These are phyloP conservation scores for Ganoderma lucidum DNA, from an alignment of 1,284 basidiomycete species.

Conservation along the genomic window DNA sequence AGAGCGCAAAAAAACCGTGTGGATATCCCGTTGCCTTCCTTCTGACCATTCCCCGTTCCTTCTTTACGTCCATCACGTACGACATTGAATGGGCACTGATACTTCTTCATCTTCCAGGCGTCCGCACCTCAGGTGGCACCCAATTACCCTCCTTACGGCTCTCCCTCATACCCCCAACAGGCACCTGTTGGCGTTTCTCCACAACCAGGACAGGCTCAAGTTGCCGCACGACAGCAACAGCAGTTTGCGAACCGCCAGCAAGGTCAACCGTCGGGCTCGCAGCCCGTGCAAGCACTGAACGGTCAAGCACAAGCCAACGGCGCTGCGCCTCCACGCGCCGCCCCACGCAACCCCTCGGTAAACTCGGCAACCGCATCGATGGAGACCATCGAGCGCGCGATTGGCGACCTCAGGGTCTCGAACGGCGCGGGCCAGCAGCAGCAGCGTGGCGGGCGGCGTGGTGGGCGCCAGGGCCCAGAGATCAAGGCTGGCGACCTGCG, in stretches of 20 bases:
- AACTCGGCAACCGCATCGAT: conserved; percentile 78
- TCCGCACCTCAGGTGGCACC: conserved; percentile 41
- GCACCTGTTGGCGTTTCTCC: conserved; percentile 30
- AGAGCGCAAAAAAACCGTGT: conserved; percentile 63
- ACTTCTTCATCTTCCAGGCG: conserved; percentile 33
- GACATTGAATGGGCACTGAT: conserved; percentile 10
- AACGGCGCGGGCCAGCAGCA: conserved; percentile 31
- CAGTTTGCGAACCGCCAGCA: conserved; percentile 38
- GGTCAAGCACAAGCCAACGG: conserved; percentile 30
- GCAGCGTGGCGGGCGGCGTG: conserved; percentile 49
- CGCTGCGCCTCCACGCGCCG: conserved; percentile 30
- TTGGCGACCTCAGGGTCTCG: conserved; percentile 73
- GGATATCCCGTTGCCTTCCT: conserved; percentile 70
- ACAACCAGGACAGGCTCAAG: conserved; percentile 34
- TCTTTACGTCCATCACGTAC: conserved; percentile 8
- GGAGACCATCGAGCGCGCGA: conserved; percentile 80
- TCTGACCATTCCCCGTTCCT: conserved; percentile 45
- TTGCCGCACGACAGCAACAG: conserved; percentile 39
- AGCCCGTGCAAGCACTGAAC: conserved; percentile 30
- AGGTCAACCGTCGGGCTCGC: conserved; percentile 38
- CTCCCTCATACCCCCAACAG: conserved; percentile 37
- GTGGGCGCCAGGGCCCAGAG: conserved; percentile 46
- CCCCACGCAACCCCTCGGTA: conserved; percentile 53
- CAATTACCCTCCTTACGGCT: conserved; percentile 36
- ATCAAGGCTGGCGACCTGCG: conserved; percentile 48